Evolutionary conservation across 768 basidiomycete genomes (phyloP), one percentile per base, ranked within the genome.

Genomic region (Fomitopsis serialis): DNA sequence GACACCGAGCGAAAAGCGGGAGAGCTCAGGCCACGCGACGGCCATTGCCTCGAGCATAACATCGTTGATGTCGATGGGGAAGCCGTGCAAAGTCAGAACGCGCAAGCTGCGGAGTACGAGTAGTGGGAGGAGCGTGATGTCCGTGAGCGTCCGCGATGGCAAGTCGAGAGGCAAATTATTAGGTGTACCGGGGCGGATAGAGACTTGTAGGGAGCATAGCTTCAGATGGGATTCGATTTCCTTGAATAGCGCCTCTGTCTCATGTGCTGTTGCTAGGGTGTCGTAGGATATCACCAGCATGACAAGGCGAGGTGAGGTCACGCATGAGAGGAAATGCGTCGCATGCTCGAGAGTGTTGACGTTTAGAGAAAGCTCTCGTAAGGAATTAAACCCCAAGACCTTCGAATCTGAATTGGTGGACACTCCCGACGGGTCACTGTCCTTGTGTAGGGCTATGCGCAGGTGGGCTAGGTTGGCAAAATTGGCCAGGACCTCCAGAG

Each of bases 31-130:
- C 53, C 46, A 54, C 3, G 53, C 36, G 15, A 3, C 1, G 19
- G 53, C 53, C 37, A 54, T 54, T 3, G 3, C 3, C 22, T 24
- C 21, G 21, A 54, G 25, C 17, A 54, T 36, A 21, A 11, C 27
- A 37, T 49, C 48, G 42, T 48, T 40, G 21, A 54, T 7, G n/a
- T 42, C 46, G 35, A 48, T 5, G 12, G 47, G 48, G 53, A 46
- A 48, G 36, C 48, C 48, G 6, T 37, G 3, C 13, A 49, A 19
- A 12, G n/a, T 22, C 11, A 49, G 48, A 4, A 40, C 2, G 13
- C 21, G 8, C 22, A 49, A n/a, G 22, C n/a, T n/a, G n/a, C 10
- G 19, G 29, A 48, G 46, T 15, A 3, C 29, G 46, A 48, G 46
- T 15, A 48, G 46, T 7, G 46, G 46, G n/a, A 3, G 17, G 27